Base-by-base conservation (phyloP, 225 moss, liverwort and hornwort species). In the Marchantia polymorpha region DNA sequence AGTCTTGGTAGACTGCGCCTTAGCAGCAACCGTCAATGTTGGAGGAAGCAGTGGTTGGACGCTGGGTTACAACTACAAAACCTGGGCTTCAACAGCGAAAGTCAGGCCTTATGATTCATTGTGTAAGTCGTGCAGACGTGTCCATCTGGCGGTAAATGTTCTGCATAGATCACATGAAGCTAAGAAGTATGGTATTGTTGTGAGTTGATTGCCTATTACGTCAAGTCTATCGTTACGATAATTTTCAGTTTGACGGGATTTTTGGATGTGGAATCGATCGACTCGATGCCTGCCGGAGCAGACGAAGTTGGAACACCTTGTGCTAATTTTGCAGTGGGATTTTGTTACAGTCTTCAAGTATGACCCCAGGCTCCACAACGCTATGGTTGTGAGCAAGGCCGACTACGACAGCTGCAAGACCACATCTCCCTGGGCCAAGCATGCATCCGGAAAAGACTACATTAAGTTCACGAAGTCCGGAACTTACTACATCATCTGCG, bases 401-500 rank as follows among this genome's bases (percentile, higher is more conserved):
- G 63, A 73, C 39, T 84, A 65, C 74, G 52, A 48, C 1, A 11
- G 12, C 0, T 84, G 84, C 74, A 4, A 27, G 59, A 59, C 65
- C 23, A 51, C 48, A 4, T 60, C 8, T 22, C 68, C 84, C 6
- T 48, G 59, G 7, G 26, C 12, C 50, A 31, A 2, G 48, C 77
- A 78, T 81, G 13, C 30, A 11, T 77, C 81, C 15, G 84, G 84
- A 55, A 74, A 55, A 67, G 81, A 81, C 12, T 51, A 3, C 25
- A 31, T 84, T 8, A 75, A 26, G 39, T 29, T 84, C 46, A 64
- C 70, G n/a, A 80, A 17, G 3, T 55, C 78, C 26, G 84, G 84
- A 51, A 78, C 73, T 26, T 84, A 84, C 78, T 81, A 78, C 52
- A 75, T 81, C 68, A 70, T 84, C 1, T 84, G 84, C 49, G 81